Conservation (phyloP, 1,139 yeast species). For the Hyphopichia wangnamkhiaoensis region DNA sequence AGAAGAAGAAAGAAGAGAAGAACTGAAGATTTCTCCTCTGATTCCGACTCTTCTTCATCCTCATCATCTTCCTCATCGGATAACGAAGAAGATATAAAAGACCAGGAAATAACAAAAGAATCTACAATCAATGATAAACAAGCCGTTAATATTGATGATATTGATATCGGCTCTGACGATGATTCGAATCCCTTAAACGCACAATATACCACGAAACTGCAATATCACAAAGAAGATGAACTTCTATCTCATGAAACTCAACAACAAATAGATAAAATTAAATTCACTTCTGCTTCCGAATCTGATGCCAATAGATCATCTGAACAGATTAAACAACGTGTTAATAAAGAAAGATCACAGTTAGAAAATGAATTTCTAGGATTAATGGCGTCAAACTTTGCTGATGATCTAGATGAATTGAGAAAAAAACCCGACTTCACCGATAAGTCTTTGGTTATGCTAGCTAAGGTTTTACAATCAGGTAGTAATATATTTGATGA, state of each 20-base stretch:
- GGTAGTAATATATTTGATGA: constrained; percentile 68
- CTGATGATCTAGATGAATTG: constrained; percentile 62
- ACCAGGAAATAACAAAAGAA: constrained; percentile 9
- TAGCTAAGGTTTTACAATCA: constrained; percentile 67
- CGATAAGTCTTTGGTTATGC: constrained; percentile 55
- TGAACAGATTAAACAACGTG: constrained; percentile 22
- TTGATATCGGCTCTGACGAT: constrained; percentile 39
- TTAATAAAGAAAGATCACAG: constrained; percentile 35
- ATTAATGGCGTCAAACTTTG: constrained; percentile 59
- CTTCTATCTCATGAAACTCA: constrained; percentile 23
- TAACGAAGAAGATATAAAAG: constrained; percentile 13
- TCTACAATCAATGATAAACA: constrained; percentile 14
- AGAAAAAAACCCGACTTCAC: constrained; percentile 67
- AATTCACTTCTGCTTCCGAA: constrained; percentile 26
- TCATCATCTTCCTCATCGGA: constrained; percentile 18
- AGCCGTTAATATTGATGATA: constrained; percentile 30
- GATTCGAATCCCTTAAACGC: too few species aligned
- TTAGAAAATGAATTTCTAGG: constrained; percentile 55
- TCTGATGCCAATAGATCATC: constrained; percentile 19
- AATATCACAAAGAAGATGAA: constrained; percentile 13
- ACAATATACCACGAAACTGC: too few species aligned
- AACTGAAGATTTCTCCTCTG: constrained; percentile 59
- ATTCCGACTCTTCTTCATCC: constrained; percentile 49
- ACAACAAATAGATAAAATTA: constrained; percentile 24
- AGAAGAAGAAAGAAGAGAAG: constrained; percentile 76